Percentiles rank a stretch among this genome's conserved stretches.
Evolutionary conservation across 768 basidiomycete species (phyloP).

Genomic region (Hemileccinum rubropunctum): DNA sequence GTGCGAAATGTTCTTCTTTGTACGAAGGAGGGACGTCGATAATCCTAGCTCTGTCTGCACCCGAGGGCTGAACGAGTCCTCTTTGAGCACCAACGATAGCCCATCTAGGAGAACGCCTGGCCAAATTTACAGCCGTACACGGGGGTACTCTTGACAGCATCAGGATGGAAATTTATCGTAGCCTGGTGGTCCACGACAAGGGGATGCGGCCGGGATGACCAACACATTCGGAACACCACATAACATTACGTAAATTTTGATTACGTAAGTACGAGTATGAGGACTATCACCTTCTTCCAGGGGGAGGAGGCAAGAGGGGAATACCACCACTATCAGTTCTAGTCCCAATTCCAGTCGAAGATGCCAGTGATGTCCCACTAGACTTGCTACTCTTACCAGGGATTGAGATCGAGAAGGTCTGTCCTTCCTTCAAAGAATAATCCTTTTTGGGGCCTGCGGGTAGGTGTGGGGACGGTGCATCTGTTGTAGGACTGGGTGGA

Average conservation of each 20-base stretch:
- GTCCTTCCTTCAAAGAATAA: constrained; percentile 90
- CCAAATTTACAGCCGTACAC: constrained; percentile 28
- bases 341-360: constrained; percentile 22
- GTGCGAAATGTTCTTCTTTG: constrained; percentile 65
- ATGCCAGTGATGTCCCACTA: constrained; percentile 36
- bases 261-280: neutral
- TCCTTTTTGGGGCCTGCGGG: constrained; percentile 87
- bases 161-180: constrained; percentile 7
- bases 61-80: constrained; percentile 76
- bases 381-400: constrained; percentile 65
- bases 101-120: constrained; percentile 24
- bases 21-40: constrained; percentile 78
- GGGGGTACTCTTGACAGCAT: constrained; percentile 62
- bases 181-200: constrained; percentile 14
- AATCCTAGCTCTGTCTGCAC: constrained; percentile 78
- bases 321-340: constrained; percentile 39
- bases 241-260: constrained; percentile 17
- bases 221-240: constrained; percentile 2
- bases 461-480: constrained; percentile 59
- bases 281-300: constrained; percentile 43
- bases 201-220: constrained; percentile 4
- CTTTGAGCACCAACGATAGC: constrained; percentile 39
- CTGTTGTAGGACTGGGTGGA: constrained; percentile 42
- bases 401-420: constrained; percentile 89
- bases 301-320: constrained; percentile 84